Base-by-base conservation (phyloP, 345 rosid genomes). In the Boechera stricta region DNA sequence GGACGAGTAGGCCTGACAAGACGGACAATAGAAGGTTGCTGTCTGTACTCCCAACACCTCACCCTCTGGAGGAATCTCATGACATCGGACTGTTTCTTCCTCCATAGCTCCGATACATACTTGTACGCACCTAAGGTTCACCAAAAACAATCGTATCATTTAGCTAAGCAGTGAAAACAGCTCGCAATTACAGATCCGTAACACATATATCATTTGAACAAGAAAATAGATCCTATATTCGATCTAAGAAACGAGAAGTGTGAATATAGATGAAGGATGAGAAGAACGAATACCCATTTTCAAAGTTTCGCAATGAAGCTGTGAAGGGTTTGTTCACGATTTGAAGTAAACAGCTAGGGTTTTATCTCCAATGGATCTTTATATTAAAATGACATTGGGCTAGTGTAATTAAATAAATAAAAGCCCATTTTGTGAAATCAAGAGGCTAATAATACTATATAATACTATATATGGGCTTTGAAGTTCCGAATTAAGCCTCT, bases 81-180 rank as follows among this genome's bases (percentile, higher is more conserved):
- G 8, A 95, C 99, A 87, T 95, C 99, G 44, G 99, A 95, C 66
- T 92, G 98, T 71, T 95, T 95, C 97, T 91, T 95, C 89, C 97
- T 90, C 98, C 98, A 94, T 90, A 94, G 87, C 89, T 92, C 98
- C 48, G 97, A 90, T 4, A 94, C 93, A 75, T 92, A 94, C 92
- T 84, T 94, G 89, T 94, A 94, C 44, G 97, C 97, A 69, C 97
- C 98, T 94, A 76, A 2, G 47, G n/a, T 67, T 7, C 69, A 72
- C 31, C 44, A 68, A 68, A 60, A 67, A 2, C 67, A 9, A 77
- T 21, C 58, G 4, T 63, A 33, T 16, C 64, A 44, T 32, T 42
- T 16, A 54, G 45, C 58, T 55, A 21, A 16, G 7, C 7, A 70
- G 24, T 1, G 58, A 11, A 35, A 39, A 1, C 9, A 39, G 42